Conservation (phyloP, 1,284 basidiomycete species). For the Kwoniella shivajii region DNA sequence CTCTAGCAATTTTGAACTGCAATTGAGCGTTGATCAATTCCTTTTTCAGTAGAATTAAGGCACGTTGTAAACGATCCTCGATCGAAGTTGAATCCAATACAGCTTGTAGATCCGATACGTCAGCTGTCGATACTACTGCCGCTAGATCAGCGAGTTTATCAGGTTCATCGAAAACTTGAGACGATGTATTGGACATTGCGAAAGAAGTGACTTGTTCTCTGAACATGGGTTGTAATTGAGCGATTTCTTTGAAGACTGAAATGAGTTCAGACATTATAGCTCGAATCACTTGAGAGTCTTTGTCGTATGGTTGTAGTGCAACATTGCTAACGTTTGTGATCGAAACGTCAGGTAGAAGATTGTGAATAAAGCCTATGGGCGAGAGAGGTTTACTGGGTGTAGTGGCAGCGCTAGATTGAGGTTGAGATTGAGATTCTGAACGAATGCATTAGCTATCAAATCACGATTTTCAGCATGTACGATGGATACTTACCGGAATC, state of each 20-base stretch:
- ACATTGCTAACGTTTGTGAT: slow-evolving; percentile 90
- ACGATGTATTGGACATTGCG: slow-evolving; percentile 89
- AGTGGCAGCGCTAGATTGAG: not conserved
- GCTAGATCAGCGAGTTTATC: slow-evolving; percentile 98
- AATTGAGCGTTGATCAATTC: slow-evolving; percentile 97
- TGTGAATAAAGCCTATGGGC: slow-evolving; percentile 75
- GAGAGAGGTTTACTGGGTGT: slow-evolving; percentile 21
- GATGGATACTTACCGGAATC: not conserved
- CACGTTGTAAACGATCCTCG: slow-evolving; percentile 87
- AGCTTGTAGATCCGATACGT: slow-evolving; percentile 88
- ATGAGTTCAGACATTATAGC: slow-evolving; percentile 97
- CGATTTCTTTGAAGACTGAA: slow-evolving; percentile 98
- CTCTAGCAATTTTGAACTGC: slow-evolving; percentile 89
- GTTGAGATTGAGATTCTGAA: too few species aligned
- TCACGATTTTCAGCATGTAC: too few species aligned
- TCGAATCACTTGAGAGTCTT: slow-evolving; percentile 90
- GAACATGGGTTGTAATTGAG: slow-evolving; percentile 95
- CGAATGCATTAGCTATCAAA: too few species aligned
- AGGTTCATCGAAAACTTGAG: slow-evolving; percentile 98
- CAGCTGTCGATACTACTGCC: slow-evolving; percentile 90
- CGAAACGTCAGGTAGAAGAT: slow-evolving; percentile 72
- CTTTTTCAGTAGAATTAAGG: slow-evolving; percentile 92
- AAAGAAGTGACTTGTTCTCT: slow-evolving; percentile 84
- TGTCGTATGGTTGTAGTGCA: slow-evolving; percentile 77
- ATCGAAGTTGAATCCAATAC: slow-evolving; percentile 86